These are phyloP conservation scores for Aspergillus pseudonomiae DNA, from an alignment of 2,329 filamentous ascomycete species.

Conservation along the genomic window DNA sequence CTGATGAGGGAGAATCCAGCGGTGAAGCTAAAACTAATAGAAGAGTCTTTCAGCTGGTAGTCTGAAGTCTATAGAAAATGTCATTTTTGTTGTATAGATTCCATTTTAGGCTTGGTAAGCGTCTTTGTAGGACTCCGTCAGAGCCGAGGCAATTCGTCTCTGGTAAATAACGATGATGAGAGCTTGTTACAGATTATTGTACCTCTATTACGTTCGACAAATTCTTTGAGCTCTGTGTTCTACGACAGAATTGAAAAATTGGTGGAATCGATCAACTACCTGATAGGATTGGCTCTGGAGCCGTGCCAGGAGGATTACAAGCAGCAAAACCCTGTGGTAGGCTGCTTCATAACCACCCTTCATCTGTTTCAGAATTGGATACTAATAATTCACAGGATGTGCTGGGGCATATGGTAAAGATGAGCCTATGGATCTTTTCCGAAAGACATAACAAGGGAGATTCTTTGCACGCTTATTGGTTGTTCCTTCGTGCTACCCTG, in stretches of 20 bases:
- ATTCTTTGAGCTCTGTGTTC: no score
- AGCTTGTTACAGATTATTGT: neutral
- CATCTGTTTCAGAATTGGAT: no score
- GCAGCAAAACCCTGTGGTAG: neutral
- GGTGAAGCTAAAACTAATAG: neutral
- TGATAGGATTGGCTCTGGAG: neutral
- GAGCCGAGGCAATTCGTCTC: neutral
- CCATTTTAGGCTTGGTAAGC: neutral
- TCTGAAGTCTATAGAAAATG: neutral
- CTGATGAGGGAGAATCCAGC: neutral
- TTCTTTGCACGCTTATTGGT: no score
- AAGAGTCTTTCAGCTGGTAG: constrained; percentile 12
- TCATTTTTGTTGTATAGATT: neutral
- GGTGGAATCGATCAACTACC: neutral
- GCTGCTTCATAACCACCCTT: no score
- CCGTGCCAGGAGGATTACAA: neutral
- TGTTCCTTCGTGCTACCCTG: no score
- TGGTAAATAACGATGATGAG: neutral
- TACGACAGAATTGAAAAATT: neutral
- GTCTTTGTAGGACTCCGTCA: neutral
- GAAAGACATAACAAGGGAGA: no score
- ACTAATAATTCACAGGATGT: no score
- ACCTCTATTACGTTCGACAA: neutral
- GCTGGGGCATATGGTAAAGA: no score
- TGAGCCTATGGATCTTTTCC: no score